Evolutionary conservation across 257 asterid genomes (phyloP).

Genomic region (Catharanthus roseus): DNA sequence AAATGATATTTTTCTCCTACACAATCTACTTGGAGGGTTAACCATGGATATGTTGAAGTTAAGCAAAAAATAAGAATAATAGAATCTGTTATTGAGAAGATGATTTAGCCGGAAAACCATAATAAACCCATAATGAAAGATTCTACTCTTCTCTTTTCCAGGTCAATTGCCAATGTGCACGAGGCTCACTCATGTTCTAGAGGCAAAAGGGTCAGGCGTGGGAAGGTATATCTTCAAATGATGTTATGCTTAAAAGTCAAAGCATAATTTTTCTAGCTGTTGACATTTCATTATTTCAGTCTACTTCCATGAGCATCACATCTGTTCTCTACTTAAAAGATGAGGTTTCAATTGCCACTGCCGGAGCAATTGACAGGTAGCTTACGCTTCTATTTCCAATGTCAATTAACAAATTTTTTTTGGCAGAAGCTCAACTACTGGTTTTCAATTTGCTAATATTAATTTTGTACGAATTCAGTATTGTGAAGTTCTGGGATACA

Average conservation of each 20-base stretch:
- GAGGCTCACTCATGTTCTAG: constrained; percentile 63
- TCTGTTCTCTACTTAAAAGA: constrained; percentile 88
- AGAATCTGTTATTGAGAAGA: background rate
- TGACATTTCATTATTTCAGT: constrained; percentile 31
- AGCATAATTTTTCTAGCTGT: constrained; percentile 4
- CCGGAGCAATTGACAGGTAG: constrained; percentile 98
- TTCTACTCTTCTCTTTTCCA: constrained; percentile 19
- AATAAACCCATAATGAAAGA: background rate
- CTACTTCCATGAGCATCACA: constrained; percentile 74
- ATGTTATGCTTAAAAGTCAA: background rate
- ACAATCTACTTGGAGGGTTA: background rate
- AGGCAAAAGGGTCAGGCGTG: constrained; percentile 52
- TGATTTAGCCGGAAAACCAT: background rate
- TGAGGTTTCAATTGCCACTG: constrained; percentile 77
- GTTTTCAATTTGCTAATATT: constrained; percentile 10
- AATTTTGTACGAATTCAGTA: constrained; percentile 30
- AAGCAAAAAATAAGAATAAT: background rate
- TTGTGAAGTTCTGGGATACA: constrained; percentile 85
- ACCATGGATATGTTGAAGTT: background rate
- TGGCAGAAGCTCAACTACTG: constrained; percentile 11
- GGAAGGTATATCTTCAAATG: constrained; percentile 45
- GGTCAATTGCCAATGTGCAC: constrained; percentile 53
- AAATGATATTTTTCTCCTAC: background rate
- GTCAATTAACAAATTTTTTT: constrained; percentile 10
- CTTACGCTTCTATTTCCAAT: constrained; percentile 9